Evolutionary conservation across 192 early-diverging fungal species (phyloP), one percentile per base, ranked within the genome.

Genomic region (Spizellomyces sp.): DNA sequence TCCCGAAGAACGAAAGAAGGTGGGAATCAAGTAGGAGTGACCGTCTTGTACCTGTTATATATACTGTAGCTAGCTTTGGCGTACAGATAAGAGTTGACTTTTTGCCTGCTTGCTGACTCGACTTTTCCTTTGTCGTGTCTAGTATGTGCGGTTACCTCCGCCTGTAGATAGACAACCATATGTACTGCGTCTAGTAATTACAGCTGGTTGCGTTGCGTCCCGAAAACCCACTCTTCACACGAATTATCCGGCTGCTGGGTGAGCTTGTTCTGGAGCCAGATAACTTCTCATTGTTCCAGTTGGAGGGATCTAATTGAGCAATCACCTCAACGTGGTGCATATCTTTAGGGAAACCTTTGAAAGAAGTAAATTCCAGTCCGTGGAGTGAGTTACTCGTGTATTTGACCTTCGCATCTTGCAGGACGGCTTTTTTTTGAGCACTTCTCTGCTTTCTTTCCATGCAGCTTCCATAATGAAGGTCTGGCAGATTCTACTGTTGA

Each of bases 191-290:
- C 92, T 96, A 81, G 86, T 91, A 56, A 75, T 96, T 17, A 87
- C 88, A 54, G 83, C 91, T 44, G 95, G 95, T 42, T 86, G 91
- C 6, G 73, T 87, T 19, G 75, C 93, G n/a, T 88, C 90, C 17
- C 84, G 85, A 56, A 80, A 85, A 41, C 83, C 93, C 5, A 75
- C 86, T n/a, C 77, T 98, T 44, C 82, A 87, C 70, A 95, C 93
- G 48, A 98, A 98, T 78, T 94, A 95, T 84, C 94, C 93, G 4
- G 74, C 88, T 21, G 73, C 88, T 58, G 92, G 89, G 82, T 92
- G 83, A 64, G 76, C 73, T 6, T 12, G 27, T 36, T 36, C 27
- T 36, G 27, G 27, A 36, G 27, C 27, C 27, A 36, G 27, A 36
- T 36, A 36, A 36, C 27, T 36, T 36, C 27, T 36, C 27, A 36